phyloP scores from a whole-genome alignment of 495 filamentous ascomycete genomes.

The Hypoxylon lienhwacheense region DNA sequence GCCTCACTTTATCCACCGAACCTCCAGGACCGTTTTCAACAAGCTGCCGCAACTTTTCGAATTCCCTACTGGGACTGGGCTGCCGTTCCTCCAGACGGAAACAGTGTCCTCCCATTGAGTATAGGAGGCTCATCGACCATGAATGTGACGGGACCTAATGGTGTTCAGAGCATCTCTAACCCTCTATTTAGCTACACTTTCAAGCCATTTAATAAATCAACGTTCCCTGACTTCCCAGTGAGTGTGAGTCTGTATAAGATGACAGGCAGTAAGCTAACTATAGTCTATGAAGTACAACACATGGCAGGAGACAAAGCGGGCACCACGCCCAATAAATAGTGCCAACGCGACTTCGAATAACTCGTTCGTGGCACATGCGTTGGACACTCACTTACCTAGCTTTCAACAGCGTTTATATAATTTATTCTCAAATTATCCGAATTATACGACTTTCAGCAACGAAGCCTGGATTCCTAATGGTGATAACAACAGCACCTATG shows the following conservation, averaged over 20 bases:
- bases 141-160: slow-evolving; percentile 57
- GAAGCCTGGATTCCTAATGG: slow-evolving; percentile 50
- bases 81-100: slow-evolving; percentile 49
- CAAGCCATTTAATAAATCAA: slow-evolving; percentile 52
- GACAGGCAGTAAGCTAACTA: slow-evolving; percentile 18
- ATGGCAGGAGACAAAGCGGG: slow-evolving; percentile 54
- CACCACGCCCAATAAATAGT: slow-evolving; percentile 46
- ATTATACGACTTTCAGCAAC: slow-evolving; percentile 62
- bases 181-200: slow-evolving; percentile 65
- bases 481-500: slow-evolving; percentile 43
- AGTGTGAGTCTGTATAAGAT: no score
- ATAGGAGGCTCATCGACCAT: slow-evolving; percentile 48
- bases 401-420: slow-evolving; percentile 59
- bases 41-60: slow-evolving; percentile 58
- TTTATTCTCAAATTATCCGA: slow-evolving; percentile 59
- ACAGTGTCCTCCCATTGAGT: slow-evolving; percentile 52
- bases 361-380: slow-evolving; percentile 47
- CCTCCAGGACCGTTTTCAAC: slow-evolving; percentile 48
- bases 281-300: slow-evolving; percentile 43
- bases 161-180: slow-evolving; percentile 58
- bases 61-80: slow-evolving; percentile 75
- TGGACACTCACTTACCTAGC: slow-evolving; percentile 52
- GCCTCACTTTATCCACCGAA: slow-evolving; percentile 56
- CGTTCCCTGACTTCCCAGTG: slow-evolving; percentile 26
- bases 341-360: slow-evolving; percentile 55